Conservation (phyloP, 2,329 filamentous ascomycete species). For the Zalaria sp. region DNA sequence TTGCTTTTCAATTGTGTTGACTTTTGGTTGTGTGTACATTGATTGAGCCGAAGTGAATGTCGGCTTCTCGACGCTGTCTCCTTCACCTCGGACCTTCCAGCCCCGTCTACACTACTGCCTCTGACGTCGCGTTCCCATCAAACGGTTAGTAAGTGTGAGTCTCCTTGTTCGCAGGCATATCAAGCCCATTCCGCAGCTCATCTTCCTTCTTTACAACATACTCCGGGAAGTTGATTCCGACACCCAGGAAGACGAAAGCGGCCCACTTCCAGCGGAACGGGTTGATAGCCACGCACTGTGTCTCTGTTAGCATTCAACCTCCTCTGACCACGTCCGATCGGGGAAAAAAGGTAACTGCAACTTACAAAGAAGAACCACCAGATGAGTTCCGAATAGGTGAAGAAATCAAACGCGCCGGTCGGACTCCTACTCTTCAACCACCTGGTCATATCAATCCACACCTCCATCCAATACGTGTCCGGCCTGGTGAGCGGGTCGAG, state of each 20-base stretch:
- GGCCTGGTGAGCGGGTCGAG: slow-evolving; percentile 65
- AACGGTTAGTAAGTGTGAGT: slow-evolving; percentile 4
- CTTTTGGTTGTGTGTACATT: too few species aligned
- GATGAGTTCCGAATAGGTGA: slow-evolving; percentile 70
- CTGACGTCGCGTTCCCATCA: background rate
- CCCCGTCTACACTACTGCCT: too few species aligned
- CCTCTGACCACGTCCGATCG: background rate
- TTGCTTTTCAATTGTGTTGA: too few species aligned
- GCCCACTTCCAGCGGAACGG: slow-evolving; percentile 89
- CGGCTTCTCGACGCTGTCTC: too few species aligned
- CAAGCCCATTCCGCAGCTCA: slow-evolving; percentile 39
- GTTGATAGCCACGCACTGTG: slow-evolving; percentile 45
- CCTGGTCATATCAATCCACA: slow-evolving; percentile 76
- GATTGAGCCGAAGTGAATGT: too few species aligned
- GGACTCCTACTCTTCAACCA: slow-evolving; percentile 56
- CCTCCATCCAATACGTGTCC: slow-evolving; percentile 59
- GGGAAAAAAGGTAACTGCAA: background rate
- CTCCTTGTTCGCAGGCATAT: slow-evolving; percentile 16
- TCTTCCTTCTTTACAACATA: slow-evolving; percentile 54
- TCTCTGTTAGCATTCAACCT: background rate
- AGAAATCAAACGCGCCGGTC: slow-evolving; percentile 72
- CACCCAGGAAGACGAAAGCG: slow-evolving; percentile 64
- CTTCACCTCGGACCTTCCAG: too few species aligned
- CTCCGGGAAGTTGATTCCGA: slow-evolving; percentile 53
- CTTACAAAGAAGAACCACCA: slow-evolving; percentile 74